Evolutionary conservation across 495 filamentous ascomycete species (phyloP).

Genomic region (Annulohypoxylon maeteangense): DNA sequence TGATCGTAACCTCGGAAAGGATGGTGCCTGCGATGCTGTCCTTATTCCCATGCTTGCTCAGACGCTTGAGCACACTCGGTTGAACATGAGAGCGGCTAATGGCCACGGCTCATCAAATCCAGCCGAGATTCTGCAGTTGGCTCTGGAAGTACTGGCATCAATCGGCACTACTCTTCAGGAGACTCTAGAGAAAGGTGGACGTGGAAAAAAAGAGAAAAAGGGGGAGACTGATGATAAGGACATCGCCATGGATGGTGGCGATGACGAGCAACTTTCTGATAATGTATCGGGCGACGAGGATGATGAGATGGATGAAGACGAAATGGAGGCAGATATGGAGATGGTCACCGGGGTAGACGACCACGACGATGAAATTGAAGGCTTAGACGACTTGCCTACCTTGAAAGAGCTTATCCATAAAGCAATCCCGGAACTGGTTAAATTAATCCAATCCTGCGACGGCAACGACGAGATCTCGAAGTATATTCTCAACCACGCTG

Average conservation of each 20-base stretch:
- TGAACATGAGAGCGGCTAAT: constrained; percentile 41
- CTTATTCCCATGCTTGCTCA: constrained; percentile 57
- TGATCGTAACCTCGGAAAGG: constrained; percentile 58
- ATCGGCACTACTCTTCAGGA: constrained; percentile 66
- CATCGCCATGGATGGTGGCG: constrained; percentile 23
- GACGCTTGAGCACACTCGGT: constrained; percentile 48
- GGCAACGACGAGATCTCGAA: constrained; percentile 36
- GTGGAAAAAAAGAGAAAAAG: constrained; percentile 47
- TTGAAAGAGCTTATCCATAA: constrained; percentile 58
- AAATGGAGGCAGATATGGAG: constrained; percentile 68
- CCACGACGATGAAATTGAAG: constrained; percentile 46
- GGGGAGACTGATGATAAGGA: constrained; percentile 51
- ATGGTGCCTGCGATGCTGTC: constrained; percentile 59
- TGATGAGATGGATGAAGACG: constrained; percentile 53
- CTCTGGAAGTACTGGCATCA: constrained; percentile 66
- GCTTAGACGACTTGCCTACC: constrained; percentile 57
- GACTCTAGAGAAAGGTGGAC: constrained; percentile 53
- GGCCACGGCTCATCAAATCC: constrained; percentile 42
- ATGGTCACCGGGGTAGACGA: constrained; percentile 62
- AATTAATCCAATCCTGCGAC: constrained; percentile 46
- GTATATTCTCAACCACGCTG: constrained; percentile 57
- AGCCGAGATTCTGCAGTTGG: constrained; percentile 56
- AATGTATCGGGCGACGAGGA: constrained; percentile 48
- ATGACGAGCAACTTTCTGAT: constrained; percentile 36
- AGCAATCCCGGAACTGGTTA: constrained; percentile 62